A percentile compares a stretch with the other conserved stretches of the same genome.
Evolutionary conservation across 116 monocot genomes (phyloP).

Genomic region (Phalaenopsis hybrid): DNA sequence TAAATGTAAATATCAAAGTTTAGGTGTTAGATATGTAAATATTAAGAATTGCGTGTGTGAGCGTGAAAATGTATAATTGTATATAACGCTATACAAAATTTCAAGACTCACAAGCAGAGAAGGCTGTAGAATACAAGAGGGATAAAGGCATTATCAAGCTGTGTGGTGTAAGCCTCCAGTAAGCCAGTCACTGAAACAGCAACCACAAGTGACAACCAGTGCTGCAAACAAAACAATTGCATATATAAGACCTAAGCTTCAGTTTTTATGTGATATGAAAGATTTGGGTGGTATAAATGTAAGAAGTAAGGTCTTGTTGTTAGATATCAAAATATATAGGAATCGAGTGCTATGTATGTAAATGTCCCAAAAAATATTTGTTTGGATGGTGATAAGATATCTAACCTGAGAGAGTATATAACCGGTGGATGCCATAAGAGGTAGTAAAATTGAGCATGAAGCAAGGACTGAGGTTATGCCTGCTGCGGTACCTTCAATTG

Average conservation of each 20-base stretch:
- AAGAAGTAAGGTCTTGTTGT: too few relatives aligned
- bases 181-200: constrained; percentile 86
- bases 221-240: constrained; percentile 42
- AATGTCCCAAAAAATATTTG: not conserved
- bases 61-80: too few relatives aligned
- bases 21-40: too few relatives aligned
- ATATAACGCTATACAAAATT: not conserved
- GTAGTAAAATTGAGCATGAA: constrained; percentile 67
- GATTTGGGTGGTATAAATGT: too few relatives aligned
- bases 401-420: constrained; percentile 80
- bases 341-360: too few relatives aligned
- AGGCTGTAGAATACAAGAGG: constrained; percentile 97
- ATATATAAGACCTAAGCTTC: too few relatives aligned
- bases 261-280: too few relatives aligned
- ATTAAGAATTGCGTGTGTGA: too few relatives aligned
- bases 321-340: too few relatives aligned
- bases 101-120: constrained; percentile 58
- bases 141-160: constrained; percentile 98
- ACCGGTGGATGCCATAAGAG: constrained; percentile 71
- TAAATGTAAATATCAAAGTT: too few relatives aligned
- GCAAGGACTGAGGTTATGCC: constrained; percentile 92
- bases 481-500: constrained; percentile 94
- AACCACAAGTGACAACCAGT: constrained; percentile 72
- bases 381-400: not conserved
- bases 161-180: constrained; percentile 87